phyloP scores from a whole-genome alignment of 345 rosid genomes.

The Euphorbia tirucalli region DNA sequence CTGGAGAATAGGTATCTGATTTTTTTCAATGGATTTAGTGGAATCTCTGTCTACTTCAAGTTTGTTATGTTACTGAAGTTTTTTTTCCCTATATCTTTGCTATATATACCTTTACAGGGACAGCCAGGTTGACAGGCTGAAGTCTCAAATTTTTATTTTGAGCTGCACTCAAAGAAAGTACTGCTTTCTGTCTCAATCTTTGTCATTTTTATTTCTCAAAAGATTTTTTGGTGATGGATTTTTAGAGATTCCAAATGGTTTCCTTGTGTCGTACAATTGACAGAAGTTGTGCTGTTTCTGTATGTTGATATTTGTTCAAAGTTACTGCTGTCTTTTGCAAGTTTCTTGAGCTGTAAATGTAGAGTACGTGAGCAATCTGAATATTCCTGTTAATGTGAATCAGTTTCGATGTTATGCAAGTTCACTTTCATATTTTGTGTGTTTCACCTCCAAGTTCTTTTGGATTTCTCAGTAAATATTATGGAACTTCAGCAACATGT shows the following conservation, averaged over 20 bases:
- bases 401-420: neutral
- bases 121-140: slow-evolving; percentile 72
- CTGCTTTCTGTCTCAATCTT: neutral
- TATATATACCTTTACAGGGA: slow-evolving; percentile 51
- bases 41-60: neutral
- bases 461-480: too few species aligned
- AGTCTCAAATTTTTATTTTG: slow-evolving; percentile 67
- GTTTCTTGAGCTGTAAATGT: neutral
- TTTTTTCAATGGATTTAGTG: slow-evolving; percentile 10
- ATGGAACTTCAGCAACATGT: neutral
- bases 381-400: neutral
- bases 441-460: too few species aligned
- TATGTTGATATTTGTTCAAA: neutral
- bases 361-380: neutral
- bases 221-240: neutral
- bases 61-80: neutral
- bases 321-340: neutral
- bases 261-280: neutral
- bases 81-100: slow-evolving; percentile 7
- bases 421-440: neutral
- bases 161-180: slow-evolving; percentile 89
- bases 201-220: too few species aligned
- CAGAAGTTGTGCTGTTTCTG: neutral
- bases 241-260: neutral
- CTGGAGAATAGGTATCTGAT: slow-evolving; percentile 66